Percentiles rank a stretch among this genome's conserved stretches.
Evolutionary conservation across 1,284 basidiomycete species (phyloP).

Genomic region (Pseudozyma pruni): DNA sequence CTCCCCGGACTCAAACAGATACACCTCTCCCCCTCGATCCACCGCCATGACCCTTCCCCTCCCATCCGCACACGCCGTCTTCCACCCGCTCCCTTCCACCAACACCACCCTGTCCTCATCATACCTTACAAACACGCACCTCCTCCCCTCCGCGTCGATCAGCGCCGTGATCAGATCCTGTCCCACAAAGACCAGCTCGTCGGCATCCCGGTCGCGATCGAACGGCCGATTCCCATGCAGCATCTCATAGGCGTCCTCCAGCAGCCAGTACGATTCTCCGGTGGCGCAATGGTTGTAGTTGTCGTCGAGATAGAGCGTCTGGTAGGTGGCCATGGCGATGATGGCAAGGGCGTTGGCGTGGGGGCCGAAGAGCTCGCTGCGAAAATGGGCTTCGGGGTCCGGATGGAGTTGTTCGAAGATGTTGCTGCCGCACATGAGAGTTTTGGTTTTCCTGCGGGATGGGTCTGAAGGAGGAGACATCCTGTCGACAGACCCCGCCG

Average conservation of each 20-base stretch:
- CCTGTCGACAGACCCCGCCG: too few relatives aligned
- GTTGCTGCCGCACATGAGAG: constrained; percentile 18
- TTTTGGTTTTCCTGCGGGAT: neutral
- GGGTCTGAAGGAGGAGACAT: too few relatives aligned
- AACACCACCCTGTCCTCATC: neutral
- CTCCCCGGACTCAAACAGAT: constrained; percentile 13
- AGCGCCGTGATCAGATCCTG: constrained; percentile 15
- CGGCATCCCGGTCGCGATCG: too few relatives aligned
- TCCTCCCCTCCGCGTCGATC: neutral
- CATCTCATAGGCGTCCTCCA: constrained; percentile 1
- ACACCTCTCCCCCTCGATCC: constrained; percentile 1
- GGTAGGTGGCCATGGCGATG: constrained; percentile 9
- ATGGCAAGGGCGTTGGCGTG: neutral
- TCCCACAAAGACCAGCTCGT: constrained; percentile 11
- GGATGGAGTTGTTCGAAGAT: constrained; percentile 14
- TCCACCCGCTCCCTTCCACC: constrained; percentile 13
- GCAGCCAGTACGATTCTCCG: neutral
- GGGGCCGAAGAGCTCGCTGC: neutral
- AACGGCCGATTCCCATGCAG: too few relatives aligned
- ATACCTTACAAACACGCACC: constrained; percentile 10
- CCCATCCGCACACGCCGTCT: constrained; percentile 19
- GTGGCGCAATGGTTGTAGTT: too few relatives aligned
- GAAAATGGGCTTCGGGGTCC: neutral
- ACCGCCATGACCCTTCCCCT: constrained; percentile 21
- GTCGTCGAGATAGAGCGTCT: constrained; percentile 10